These are phyloP conservation scores for grape (Vitis vinifera) DNA, from an alignment of 164 flowering plant genomes.

Conservation along the genomic window DNA sequence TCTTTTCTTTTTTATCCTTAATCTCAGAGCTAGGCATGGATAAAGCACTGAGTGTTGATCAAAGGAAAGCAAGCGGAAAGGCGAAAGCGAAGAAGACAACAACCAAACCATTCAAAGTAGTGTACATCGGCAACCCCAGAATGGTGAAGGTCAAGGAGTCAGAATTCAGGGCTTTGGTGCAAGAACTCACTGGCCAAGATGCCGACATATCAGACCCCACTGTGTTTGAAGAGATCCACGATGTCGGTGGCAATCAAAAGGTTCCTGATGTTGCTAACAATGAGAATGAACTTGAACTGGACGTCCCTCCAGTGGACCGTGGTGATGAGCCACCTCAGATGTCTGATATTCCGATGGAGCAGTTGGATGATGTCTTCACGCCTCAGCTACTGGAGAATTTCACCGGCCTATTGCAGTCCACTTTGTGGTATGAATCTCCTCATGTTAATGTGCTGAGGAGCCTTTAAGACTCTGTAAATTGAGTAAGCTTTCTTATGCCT, in stretches of 20 bases:
- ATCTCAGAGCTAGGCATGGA: background rate
- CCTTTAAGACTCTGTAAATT: background rate
- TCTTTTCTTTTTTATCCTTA: no score
- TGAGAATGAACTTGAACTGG: slow-evolving; percentile 2
- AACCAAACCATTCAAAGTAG: slow-evolving; percentile 26
- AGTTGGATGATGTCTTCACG: slow-evolving; percentile 29
- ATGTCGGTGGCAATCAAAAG: slow-evolving; percentile 2
- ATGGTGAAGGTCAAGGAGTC: slow-evolving; percentile 27
- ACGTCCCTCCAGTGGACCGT: background rate
- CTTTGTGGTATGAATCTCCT: slow-evolving; percentile 18
- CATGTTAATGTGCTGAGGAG: slow-evolving; percentile 20
- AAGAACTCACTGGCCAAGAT: slow-evolving; percentile 41
- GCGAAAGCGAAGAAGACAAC: slow-evolving; percentile 5
- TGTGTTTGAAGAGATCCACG: slow-evolving; percentile 6
- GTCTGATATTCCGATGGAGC: slow-evolving; percentile 13
- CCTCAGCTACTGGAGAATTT: slow-evolving; percentile 37
- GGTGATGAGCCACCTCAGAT: slow-evolving; percentile 8
- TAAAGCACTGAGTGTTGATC: background rate
- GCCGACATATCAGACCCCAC: slow-evolving; percentile 25
- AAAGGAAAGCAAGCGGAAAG: slow-evolving; percentile 9
- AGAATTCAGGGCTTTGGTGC: slow-evolving; percentile 34
- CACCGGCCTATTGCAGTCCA: slow-evolving; percentile 22
- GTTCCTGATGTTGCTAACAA: slow-evolving; percentile 1
- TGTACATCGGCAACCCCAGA: slow-evolving; percentile 42
- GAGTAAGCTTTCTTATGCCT: background rate